phyloP scores from a whole-genome alignment of 169 alveolate species.

The Perkinsus marinus region DNA sequence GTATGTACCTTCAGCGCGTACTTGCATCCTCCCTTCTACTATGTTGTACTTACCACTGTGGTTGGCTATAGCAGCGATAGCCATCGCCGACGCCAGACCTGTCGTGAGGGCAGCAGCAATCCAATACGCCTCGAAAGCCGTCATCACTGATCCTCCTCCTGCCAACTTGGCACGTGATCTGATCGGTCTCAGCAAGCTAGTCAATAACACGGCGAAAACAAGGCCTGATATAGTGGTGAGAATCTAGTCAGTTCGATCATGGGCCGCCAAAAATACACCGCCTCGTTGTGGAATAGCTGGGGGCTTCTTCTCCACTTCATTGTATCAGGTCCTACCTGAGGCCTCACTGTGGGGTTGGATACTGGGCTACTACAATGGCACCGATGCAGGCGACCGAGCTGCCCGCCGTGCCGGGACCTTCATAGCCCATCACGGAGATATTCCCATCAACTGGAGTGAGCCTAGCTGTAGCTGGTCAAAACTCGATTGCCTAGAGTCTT shows the following conservation, averaged over 20 bases:
- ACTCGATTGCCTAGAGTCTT: not conserved
- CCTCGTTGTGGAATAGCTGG: no score
- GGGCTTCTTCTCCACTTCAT: not conserved
- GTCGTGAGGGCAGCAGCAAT: not conserved
- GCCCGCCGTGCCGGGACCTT: not conserved
- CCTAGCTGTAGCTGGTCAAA: not conserved
- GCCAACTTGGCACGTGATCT: not conserved
- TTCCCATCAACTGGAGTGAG: not conserved
- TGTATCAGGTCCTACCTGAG: not conserved
- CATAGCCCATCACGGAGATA: not conserved
- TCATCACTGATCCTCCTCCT: not conserved
- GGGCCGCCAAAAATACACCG: no score
- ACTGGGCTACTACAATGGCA: not conserved
- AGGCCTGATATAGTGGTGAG: not conserved
- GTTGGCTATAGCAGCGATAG: no score
- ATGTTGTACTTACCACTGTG: no score
- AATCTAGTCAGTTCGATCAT: not conserved
- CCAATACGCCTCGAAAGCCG: not conserved
- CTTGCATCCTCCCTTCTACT: no score
- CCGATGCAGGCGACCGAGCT: not conserved
- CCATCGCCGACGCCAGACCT: not conserved
- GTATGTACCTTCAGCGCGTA: no score
- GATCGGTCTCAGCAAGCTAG: not conserved
- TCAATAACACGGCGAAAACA: not conserved
- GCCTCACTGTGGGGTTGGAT: not conserved